phyloP scores from a whole-genome alignment of 2,329 filamentous ascomycete genomes.

The Cephalotrichum gorgonifer region DNA sequence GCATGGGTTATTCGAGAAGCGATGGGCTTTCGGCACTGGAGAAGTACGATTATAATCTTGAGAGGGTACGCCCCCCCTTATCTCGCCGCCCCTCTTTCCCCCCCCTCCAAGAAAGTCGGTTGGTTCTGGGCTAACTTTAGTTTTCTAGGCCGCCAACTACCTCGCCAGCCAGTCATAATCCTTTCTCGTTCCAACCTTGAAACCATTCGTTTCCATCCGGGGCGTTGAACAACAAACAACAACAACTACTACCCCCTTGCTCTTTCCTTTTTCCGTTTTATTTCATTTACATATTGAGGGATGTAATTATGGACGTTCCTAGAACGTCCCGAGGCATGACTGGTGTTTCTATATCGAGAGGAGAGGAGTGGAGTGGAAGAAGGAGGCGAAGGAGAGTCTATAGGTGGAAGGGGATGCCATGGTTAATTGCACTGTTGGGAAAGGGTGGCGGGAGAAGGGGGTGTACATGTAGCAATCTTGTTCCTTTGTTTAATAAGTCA shows the following conservation, averaged over 20 bases:
- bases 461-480: not conserved
- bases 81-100: not conserved
- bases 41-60: conserved; percentile 92
- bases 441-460: not conserved
- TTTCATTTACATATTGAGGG: not conserved
- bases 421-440: not conserved
- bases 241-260: not conserved
- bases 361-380: not conserved
- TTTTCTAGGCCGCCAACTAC: conserved; percentile 37
- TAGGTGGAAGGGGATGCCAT: not conserved
- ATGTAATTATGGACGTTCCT: not conserved
- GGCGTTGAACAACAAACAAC: too few relatives aligned
- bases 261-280: not conserved
- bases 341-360: not conserved
- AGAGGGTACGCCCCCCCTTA: conserved; percentile 58
- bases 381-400: not conserved
- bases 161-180: conserved; percentile 42
- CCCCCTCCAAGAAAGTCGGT: too few relatives aligned
- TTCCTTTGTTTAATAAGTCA: not conserved
- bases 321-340: not conserved
- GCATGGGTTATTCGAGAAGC: conserved; percentile 74
- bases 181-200: not conserved
- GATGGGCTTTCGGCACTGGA: conserved; percentile 74
- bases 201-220: not conserved
- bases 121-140: too few relatives aligned